Evolutionary conservation across 345 rosid genomes (phyloP), one percentile per base, ranked within the genome.

Genomic region (Cardamine occulta): DNA sequence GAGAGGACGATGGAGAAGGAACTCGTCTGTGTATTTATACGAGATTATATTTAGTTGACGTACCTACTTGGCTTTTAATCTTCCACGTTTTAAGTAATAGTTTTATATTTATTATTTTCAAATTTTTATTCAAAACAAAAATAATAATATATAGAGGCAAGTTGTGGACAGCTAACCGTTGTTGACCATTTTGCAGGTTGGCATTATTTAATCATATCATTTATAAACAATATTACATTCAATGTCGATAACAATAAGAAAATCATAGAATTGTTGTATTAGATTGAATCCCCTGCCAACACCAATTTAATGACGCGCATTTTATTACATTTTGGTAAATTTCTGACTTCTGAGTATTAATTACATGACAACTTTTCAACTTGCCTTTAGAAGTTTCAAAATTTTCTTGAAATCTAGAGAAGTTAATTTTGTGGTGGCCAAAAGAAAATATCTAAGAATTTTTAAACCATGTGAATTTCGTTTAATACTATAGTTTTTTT

Each of bases 11-110:
- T 76, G 74, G 31, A 53, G 37, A 45, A 24, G 26, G 26, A 8
- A 56, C 21, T 26, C 35, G 55, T 45, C 42, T 62, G 21, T 70
- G 9, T 56, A 45, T 56, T 44, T 77, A 77, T 64, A 56, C 37
- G 54, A 56, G 60, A 37, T 26, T 55, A 8, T 31, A 31, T 42
- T 32, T 68, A 31, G 64, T 76, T 45, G 74, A 52, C 42, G 13
- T 21, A 76, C 80, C 80, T 76, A 69, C 75, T 68, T 45, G 32
- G 9, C 47, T 53, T 60, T 53, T 13, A 21, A 21, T 42, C 48
- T 32, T 70, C 42, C 80, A 76, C 80, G 80, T 76, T 69, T 69
- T 76, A 40, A 24, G 66, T 32, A 4, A 19, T 31, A 7, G 15
- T 58, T 7, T 59, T 37, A 2, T 51, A 10, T 11, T 44, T 39